phyloP scores from a whole-genome alignment of 2,329 filamentous ascomycete genomes.

The Colletotrichum higginsianum region DNA sequence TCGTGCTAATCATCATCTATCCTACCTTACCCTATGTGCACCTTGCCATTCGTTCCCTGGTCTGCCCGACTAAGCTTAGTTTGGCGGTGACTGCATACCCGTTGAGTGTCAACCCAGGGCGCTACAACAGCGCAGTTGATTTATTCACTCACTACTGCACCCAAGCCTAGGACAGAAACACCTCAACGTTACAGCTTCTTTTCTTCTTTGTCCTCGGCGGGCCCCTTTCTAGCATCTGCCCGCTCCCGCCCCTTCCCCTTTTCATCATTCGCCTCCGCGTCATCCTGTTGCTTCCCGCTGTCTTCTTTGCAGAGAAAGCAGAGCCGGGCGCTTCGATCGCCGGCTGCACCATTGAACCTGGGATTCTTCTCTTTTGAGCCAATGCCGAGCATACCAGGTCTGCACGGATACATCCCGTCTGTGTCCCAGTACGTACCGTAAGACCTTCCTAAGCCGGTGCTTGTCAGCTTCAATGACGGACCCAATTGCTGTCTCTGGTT shows the following conservation, averaged over 20 bases:
- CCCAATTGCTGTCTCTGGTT: not conserved
- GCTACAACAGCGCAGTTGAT: not conserved
- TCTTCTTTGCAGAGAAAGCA: not conserved
- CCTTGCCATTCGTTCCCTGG: not conserved
- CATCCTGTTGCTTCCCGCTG: conserved; percentile 7
- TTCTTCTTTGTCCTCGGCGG: conserved; percentile 19
- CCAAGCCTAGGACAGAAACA: not conserved
- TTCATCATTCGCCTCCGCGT: not conserved
- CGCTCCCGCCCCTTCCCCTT: not conserved
- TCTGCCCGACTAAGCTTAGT: conserved; percentile 11
- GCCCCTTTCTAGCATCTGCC: not conserved
- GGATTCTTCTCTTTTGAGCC: not conserved
- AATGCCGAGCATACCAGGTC: no score
- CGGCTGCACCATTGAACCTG: not conserved
- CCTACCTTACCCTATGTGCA: no score
- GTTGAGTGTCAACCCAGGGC: not conserved
- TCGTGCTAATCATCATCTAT: not conserved
- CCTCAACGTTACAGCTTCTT: conserved; percentile 19
- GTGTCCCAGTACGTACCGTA: not conserved
- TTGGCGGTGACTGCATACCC: conserved; percentile 8
- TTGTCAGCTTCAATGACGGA: conserved; percentile 4
- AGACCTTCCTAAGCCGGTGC: not conserved
- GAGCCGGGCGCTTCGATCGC: not conserved
- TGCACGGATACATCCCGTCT: not conserved
- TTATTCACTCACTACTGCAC: conserved; percentile 4